Percentiles rank a stretch among this genome's conserved stretches.
Evolutionary conservation across 495 filamentous ascomycete genomes (phyloP).

Genomic region (Penicillium bialowiezense): DNA sequence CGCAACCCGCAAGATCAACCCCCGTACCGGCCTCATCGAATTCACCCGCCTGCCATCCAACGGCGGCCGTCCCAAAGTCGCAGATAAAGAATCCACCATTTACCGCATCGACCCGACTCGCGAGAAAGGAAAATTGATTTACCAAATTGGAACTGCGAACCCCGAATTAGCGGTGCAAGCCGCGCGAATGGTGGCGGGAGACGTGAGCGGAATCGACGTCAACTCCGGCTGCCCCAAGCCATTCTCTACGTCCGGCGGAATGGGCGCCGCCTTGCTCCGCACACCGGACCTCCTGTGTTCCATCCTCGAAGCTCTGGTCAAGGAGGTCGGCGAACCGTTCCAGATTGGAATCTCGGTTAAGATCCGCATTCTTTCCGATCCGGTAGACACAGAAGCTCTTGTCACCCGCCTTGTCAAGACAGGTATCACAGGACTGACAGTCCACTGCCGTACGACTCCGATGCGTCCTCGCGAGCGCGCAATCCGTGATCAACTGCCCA

Average conservation of each 20-base stretch:
- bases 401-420: conserved; percentile 74
- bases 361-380: conserved; percentile 80
- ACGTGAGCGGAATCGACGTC: conserved; percentile 92
- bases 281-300: conserved; percentile 77
- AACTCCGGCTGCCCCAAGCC: conserved; percentile 98
- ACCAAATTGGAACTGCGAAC: conserved; percentile 84
- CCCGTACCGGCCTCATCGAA: conserved; percentile 72
- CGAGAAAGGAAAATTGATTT: conserved; percentile 73
- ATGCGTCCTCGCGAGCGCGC: conserved; percentile 90
- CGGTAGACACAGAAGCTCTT: conserved; percentile 65
- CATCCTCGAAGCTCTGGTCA: conserved; percentile 78
- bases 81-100: conserved; percentile 66
- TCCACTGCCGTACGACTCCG: conserved; percentile 93
- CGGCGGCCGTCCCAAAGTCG: conserved; percentile 45
- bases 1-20: conserved; percentile 70
- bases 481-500: conserved; percentile 77
- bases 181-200: conserved; percentile 73
- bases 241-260: conserved; percentile 85
- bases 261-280: conserved; percentile 87
- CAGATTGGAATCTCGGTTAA: conserved; percentile 93
- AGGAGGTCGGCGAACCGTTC: conserved; percentile 68
- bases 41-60: conserved; percentile 75
- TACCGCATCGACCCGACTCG: conserved; percentile 76
- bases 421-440: conserved; percentile 86
- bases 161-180: conserved; percentile 80